A percentile compares a stretch with the other conserved stretches of the same genome.
phyloP scores from a whole-genome alignment of 345 rosid species.

The Mercurialis annua region DNA sequence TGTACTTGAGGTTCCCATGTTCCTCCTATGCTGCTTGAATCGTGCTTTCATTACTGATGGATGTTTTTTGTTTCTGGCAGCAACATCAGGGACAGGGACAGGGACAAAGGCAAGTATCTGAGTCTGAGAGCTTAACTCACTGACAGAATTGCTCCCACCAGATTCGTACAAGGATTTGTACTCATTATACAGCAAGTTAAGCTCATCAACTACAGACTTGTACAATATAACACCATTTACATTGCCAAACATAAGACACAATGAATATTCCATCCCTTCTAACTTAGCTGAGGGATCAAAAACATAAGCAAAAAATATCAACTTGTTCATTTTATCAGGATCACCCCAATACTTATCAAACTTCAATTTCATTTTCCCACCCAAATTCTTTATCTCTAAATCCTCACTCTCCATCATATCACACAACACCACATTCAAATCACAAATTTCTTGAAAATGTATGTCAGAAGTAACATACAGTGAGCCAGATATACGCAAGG shows the following conservation, averaged over 20 bases:
- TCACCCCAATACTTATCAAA: no score
- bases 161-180: neutral
- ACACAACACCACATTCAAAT: neutral
- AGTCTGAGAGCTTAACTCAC: no score
- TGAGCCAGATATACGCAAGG: neutral
- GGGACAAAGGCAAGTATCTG: no score
- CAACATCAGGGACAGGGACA: no score
- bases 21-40: no score
- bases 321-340: no score
- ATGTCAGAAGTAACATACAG: neutral
- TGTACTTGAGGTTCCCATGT: no score
- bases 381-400: neutral
- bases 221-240: neutral
- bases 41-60: no score
- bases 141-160: no score
- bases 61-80: no score
- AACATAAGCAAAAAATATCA: neutral
- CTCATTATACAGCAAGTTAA: neutral
- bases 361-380: neutral
- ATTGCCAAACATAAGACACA: neutral
- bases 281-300: neutral
- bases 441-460: neutral
- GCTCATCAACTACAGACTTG: neutral
- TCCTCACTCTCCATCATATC: neutral
- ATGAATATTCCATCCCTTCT: neutral